Conservation (phyloP, 208 protist genomes). For the Leishmania amazonensis region DNA sequence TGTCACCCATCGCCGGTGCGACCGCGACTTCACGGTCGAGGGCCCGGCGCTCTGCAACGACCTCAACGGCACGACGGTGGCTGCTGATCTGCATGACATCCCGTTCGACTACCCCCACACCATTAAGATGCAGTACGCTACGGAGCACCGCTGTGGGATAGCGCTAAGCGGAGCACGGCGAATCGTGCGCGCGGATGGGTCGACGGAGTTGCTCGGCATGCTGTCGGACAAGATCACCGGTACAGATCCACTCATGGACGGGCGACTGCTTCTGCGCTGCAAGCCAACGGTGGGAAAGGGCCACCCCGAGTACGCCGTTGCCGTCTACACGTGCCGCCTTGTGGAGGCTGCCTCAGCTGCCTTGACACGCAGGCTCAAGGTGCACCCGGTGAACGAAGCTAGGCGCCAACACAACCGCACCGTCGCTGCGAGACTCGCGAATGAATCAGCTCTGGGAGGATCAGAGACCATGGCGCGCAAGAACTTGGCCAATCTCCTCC, state of each 20-base stretch:
- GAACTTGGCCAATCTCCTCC: constrained; percentile 55
- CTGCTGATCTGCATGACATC: constrained; percentile 34
- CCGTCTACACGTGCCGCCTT: constrained; percentile 64
- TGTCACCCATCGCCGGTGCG: constrained; percentile 66
- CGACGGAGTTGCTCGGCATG: constrained; percentile 19
- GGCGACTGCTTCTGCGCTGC: constrained; percentile 45
- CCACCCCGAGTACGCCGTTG: constrained; percentile 51
- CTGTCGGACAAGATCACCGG: constrained; percentile 69
- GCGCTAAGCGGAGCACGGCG: constrained; percentile 50
- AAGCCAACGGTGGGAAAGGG: constrained; percentile 41
- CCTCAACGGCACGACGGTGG: constrained; percentile 48
- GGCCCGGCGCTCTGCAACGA: constrained; percentile 52
- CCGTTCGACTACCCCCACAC: constrained; percentile 52
- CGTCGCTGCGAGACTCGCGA: not conserved
- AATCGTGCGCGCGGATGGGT: constrained; percentile 7
- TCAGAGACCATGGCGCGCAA: constrained; percentile 25
- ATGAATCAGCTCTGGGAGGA: not conserved
- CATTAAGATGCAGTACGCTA: constrained; percentile 66
- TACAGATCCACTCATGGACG: constrained; percentile 69
- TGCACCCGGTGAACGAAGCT: constrained; percentile 60
- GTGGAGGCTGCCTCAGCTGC: constrained; percentile 61
- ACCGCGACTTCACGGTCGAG: constrained; percentile 69
- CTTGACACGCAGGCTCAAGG: constrained; percentile 38
- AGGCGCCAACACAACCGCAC: constrained; percentile 34
- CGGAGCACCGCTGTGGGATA: constrained; percentile 76